Evolutionary conservation across 345 rosid species (phyloP), one percentile per base, ranked within the genome.

Genomic region (Hypericum perforatum): DNA sequence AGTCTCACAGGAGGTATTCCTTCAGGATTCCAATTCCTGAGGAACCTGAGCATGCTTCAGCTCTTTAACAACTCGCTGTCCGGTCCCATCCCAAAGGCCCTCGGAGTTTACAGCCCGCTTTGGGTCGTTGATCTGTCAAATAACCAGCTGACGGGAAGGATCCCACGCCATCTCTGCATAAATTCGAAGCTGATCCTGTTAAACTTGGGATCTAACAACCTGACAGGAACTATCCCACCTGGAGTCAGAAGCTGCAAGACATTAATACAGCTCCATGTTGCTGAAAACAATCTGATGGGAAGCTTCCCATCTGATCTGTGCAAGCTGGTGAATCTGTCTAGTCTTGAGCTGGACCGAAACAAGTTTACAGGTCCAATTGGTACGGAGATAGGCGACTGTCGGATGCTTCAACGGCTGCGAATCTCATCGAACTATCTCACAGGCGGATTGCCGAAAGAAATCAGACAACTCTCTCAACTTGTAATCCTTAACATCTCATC

Each of bases 61-160:
- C 85, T 90, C 37, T 90, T 82, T 63, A 67, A 74, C 64, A 90
- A 90, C 65, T 76, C 76, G 9, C 69, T 90, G 41, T 69, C 48
- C 16, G 95, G 95, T 37, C 58, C 40, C 72, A 84, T 90, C 62
- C 98, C 98, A 41, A 78, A 63, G 37, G 74, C 58, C 41, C 94
- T 90, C 37, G 95, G 96, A 36, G 61, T 63, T 7, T 82, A 79
- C 58, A 77, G 81, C 63, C 81, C 61, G 6, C 94, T 87, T 39
- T 90, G 94, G 96, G 82, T 74, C 39, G 81, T 84, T 64, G 94
- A 90, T 66, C 64, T 87, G 58, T 90, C 96, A 11, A 64, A 73
- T 39, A 90, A 90, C 68, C 16, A 60, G 61, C 70, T 90, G 14
- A 70, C 60, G 0, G 98, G 92, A 67, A 76, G 64, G 57, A 80